Evolutionary conservation across 441 rosid species (phyloP).

Genomic region (Jatropha multifida): DNA sequence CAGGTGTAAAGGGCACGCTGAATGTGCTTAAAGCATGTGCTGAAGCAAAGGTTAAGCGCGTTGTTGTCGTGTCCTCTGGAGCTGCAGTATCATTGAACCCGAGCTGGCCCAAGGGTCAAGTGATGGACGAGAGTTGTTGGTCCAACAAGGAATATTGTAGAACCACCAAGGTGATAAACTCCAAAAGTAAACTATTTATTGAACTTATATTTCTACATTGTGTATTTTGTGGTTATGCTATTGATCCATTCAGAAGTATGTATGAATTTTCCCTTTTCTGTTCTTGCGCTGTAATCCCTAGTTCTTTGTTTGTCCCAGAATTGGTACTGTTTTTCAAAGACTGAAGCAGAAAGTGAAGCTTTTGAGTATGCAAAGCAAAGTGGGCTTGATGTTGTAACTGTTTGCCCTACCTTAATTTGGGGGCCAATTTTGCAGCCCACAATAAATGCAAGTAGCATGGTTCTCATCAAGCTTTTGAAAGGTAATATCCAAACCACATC

Average conservation of each 20-base stretch:
- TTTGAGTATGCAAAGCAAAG: slow-evolving; percentile 55
- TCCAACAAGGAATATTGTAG: slow-evolving; percentile 67
- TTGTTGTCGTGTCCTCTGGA: slow-evolving; percentile 61
- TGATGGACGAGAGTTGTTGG: slow-evolving; percentile 67
- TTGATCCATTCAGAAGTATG: not conserved
- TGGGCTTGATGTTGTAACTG: slow-evolving; percentile 63
- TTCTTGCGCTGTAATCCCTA: not conserved
- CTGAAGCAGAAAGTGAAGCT: slow-evolving; percentile 69
- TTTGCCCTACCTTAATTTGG: slow-evolving; percentile 41
- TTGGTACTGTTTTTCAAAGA: slow-evolving; percentile 49
- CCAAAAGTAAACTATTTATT: not conserved
- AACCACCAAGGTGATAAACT: slow-evolving; percentile 44
- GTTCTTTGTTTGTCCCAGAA: slow-evolving; percentile 19
- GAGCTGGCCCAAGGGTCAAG: slow-evolving; percentile 45
- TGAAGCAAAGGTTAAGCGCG: slow-evolving; percentile 60
- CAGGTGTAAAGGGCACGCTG: slow-evolving; percentile 48
- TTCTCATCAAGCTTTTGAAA: slow-evolving; percentile 49
- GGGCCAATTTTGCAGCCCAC: slow-evolving; percentile 46
- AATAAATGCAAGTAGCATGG: slow-evolving; percentile 57
- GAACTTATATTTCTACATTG: not conserved
- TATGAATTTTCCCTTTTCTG: not conserved
- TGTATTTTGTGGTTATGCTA: not conserved
- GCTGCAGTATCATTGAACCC: slow-evolving; percentile 61
- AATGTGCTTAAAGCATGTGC: slow-evolving; percentile 70
- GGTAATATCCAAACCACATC: slow-evolving; percentile 15